Evolutionary conservation across 176 grass and related monocot genomes (phyloP).

Genomic region (Canna indica): DNA sequence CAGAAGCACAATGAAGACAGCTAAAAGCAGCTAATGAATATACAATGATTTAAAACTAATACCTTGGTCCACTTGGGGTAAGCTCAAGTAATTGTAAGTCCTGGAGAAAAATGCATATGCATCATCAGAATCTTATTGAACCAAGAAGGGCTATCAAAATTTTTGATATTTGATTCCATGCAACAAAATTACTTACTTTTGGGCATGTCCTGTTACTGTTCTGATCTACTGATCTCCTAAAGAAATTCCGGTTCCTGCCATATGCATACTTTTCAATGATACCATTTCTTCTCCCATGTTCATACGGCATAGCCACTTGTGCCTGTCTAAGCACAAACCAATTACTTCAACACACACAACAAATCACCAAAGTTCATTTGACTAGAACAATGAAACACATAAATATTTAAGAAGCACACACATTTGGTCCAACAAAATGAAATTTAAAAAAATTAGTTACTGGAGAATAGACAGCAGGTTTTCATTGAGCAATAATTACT

Average conservation of each 20-base stretch:
- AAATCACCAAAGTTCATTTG: neutral
- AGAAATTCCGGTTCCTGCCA: conserved; percentile 2
- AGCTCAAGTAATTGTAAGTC: conserved; percentile 6
- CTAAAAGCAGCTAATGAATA: neutral
- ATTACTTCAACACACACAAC: neutral
- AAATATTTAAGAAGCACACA: neutral
- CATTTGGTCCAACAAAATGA: too few relatives aligned
- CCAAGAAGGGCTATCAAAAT: neutral
- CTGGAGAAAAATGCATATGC: conserved; percentile 14
- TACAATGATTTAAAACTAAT: neutral
- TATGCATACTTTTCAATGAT: conserved; percentile 14
- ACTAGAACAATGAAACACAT: neutral
- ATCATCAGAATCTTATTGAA: neutral
- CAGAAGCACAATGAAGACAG: neutral
- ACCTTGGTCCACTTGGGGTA: conserved; percentile 8
- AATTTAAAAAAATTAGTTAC: too few relatives aligned
- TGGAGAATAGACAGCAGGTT: neutral
- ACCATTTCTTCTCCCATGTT: conserved; percentile 9
- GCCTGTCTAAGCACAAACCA: conserved; percentile 2
- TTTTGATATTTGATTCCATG: neutral
- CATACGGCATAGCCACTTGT: conserved; percentile 16
- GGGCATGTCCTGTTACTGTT: neutral
- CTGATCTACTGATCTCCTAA: conserved; percentile 3
- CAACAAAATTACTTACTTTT: conserved; percentile 1
- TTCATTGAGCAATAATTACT: neutral